Evolutionary conservation across 257 asterid species (phyloP).

Genomic region (Nicotiana otophora): DNA sequence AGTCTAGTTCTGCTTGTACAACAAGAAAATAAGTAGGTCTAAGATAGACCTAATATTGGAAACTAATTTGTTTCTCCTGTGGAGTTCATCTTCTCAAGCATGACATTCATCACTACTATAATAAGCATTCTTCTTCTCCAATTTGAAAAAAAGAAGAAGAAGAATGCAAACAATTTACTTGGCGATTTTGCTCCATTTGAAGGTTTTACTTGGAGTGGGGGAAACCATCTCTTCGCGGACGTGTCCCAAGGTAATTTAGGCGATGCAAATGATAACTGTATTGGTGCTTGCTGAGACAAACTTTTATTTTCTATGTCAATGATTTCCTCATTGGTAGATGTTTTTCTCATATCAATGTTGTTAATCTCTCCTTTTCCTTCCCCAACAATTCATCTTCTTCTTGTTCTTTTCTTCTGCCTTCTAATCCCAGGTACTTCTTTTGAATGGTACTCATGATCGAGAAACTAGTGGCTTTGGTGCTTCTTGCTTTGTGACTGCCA

Average conservation of each 20-base stretch:
- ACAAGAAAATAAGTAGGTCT: neutral
- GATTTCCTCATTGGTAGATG: neutral
- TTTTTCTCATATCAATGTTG: neutral
- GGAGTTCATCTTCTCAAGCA: neutral
- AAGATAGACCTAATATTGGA: neutral
- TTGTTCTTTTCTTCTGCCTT: constrained; percentile 10
- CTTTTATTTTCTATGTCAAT: neutral
- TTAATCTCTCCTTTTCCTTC: neutral
- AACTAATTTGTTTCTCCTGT: neutral
- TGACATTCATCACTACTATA: neutral
- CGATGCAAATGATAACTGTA: neutral
- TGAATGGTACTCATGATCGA: constrained; percentile 85
- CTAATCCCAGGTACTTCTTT: constrained; percentile 63
- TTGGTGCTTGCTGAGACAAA: neutral
- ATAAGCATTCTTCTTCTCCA: neutral
- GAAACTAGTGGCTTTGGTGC: constrained; percentile 84
- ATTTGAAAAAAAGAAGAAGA: too few species aligned
- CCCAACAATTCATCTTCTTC: neutral
- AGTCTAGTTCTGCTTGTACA: neutral
- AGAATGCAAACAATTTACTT: neutral
- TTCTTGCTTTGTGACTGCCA: constrained; percentile 86
- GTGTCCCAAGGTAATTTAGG: constrained; percentile 69
- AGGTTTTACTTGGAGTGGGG: constrained; percentile 90
- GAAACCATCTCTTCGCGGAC: constrained; percentile 68
- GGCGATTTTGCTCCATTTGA: constrained; percentile 17